These are phyloP conservation scores for Hibiscus trionum DNA, from an alignment of 345 rosid genomes.

Conservation along the genomic window DNA sequence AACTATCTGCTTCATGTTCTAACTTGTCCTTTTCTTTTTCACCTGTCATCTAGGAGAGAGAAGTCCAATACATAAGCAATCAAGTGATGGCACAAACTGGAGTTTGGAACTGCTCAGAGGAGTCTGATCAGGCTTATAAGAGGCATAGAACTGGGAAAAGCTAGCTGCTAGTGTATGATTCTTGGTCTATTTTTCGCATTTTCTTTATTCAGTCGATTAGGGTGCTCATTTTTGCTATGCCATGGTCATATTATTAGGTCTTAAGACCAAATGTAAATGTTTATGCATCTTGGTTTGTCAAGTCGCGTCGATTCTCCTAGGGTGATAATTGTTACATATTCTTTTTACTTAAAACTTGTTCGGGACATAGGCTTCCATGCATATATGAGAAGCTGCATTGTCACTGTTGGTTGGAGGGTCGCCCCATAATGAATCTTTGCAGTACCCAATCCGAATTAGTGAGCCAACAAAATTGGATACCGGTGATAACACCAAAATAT, in stretches of 20 bases:
- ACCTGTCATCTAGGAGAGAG: conserved; percentile 28
- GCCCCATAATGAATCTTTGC: no score
- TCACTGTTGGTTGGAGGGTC: neutral
- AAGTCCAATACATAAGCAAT: conserved; percentile 20
- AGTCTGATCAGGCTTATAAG: conserved; percentile 35
- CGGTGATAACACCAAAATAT: no score
- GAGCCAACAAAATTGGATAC: no score
- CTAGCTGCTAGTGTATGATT: conserved; percentile 13
- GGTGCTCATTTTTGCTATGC: conserved; percentile 16
- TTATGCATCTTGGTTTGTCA: conserved; percentile 15
- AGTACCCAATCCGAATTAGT: no score
- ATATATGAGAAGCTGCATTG: conserved; percentile 14
- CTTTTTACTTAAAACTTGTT: conserved; percentile 1
- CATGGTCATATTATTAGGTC: conserved; percentile 7
- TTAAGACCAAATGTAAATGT: conserved; percentile 32
- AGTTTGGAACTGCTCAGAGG: conserved; percentile 23
- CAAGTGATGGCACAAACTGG: conserved; percentile 32
- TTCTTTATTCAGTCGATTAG: conserved; percentile 7
- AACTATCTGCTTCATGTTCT: neutral
- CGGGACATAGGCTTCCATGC: conserved; percentile 20
- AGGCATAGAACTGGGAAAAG: conserved; percentile 33
- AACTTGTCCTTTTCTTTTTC: neutral
- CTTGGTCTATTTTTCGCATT: conserved; percentile 3
- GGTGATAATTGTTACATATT: conserved; percentile 11
- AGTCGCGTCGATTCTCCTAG: conserved; percentile 11